Percentiles rank a stretch among this genome's conserved stretches.
Evolutionary conservation across 176 grass and related monocot genomes (phyloP).

Genomic region (Hordeum marinum): DNA sequence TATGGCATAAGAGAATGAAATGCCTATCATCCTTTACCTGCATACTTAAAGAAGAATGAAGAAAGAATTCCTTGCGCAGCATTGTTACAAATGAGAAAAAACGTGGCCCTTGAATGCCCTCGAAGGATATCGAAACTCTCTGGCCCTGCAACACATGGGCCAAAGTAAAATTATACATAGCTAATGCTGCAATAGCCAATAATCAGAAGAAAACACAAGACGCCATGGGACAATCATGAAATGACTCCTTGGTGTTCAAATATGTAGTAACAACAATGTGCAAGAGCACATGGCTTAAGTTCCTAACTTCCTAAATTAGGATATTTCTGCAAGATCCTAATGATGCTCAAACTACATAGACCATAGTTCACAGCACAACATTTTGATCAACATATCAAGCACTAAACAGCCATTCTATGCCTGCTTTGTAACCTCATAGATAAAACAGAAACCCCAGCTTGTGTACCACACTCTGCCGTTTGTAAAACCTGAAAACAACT

Average conservation of each 20-base stretch:
- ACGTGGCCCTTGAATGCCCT: slow-evolving; percentile 89
- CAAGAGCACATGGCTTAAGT: not conserved
- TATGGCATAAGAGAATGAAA: not conserved
- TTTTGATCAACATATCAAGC: slow-evolving; percentile 17
- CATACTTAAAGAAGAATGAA: slow-evolving; percentile 99
- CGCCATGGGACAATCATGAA: not conserved
- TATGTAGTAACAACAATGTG: not conserved
- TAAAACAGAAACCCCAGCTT: not conserved
- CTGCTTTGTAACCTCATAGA: not conserved
- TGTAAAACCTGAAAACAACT: not conserved
- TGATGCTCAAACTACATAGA: not conserved
- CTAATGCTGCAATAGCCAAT: slow-evolving; percentile 13
- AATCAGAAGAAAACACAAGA: slow-evolving; percentile 16
- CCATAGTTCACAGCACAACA: not conserved
- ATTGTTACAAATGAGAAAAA: slow-evolving; percentile 99
- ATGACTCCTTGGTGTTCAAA: not conserved
- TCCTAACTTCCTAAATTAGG: not conserved
- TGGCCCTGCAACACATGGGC: slow-evolving; percentile 53
- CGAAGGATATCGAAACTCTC: slow-evolving; percentile 89
- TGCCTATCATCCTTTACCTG: slow-evolving; percentile 49
- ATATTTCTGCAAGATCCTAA: not conserved
- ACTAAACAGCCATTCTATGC: not conserved
- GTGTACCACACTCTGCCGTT: not conserved
- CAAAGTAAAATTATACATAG: slow-evolving; percentile 28
- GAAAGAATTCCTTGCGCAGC: slow-evolving; percentile 98